Conservation (phyloP, 805 yeast genomes). For the Kluyveromyces aestuarii region DNA sequence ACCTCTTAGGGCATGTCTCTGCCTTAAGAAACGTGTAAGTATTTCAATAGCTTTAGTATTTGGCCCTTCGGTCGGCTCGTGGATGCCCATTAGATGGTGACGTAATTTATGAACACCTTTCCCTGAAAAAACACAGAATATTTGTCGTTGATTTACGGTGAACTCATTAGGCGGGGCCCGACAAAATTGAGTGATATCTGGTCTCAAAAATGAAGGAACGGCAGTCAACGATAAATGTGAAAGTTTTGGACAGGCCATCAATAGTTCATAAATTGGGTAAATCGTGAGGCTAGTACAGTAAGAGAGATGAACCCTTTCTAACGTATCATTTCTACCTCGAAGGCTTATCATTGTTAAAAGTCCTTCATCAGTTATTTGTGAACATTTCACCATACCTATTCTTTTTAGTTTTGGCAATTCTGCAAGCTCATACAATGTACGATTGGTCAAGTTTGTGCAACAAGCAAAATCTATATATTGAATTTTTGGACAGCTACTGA, state of each 20-base stretch:
- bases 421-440: conserved; percentile 67
- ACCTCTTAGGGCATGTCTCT: conserved; percentile 16
- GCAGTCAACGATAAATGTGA: conserved; percentile 93
- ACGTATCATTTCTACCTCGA: conserved; percentile 65
- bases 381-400: conserved; percentile 89
- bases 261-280: conserved; percentile 64
- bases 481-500: conserved; percentile 70
- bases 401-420: conserved; percentile 73
- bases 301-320: conserved; percentile 88
- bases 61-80: conserved; percentile 28
- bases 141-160: conserved; percentile 71
- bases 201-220: conserved; percentile 75
- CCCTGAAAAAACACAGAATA: conserved; percentile 92
- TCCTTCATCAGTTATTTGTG: conserved; percentile 80
- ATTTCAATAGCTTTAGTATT: conserved; percentile 27
- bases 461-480: conserved; percentile 94
- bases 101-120: conserved; percentile 74
- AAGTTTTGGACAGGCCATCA: conserved; percentile 73
- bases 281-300: conserved; percentile 78
- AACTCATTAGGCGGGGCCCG: conserved; percentile 91
- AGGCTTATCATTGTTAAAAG: conserved; percentile 56
- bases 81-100: conserved; percentile 46
- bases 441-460: conserved; percentile 81
- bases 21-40: conserved; percentile 20
- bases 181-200: conserved; percentile 79